phyloP scores from a whole-genome alignment of 2,329 filamentous ascomycete species.

The Pseudocercospora pini-densiflorae region DNA sequence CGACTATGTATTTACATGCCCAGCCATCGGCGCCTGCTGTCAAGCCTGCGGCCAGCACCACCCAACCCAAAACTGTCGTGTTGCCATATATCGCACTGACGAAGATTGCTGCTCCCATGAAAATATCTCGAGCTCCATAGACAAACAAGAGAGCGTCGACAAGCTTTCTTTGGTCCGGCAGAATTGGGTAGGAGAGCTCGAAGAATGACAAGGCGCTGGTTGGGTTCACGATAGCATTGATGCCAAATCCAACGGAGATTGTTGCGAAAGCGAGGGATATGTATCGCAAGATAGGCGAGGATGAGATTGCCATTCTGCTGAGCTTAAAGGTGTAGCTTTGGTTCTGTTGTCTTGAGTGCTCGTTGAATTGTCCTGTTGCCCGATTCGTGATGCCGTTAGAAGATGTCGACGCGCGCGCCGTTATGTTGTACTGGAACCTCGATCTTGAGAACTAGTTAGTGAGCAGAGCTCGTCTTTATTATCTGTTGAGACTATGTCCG shows the following conservation, averaged over 20 bases:
- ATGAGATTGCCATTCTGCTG: constrained; percentile 12
- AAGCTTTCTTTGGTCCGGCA: constrained; percentile 42
- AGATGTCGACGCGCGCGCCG: neutral
- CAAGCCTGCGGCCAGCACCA: constrained; percentile 46
- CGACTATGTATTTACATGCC: constrained; percentile 44
- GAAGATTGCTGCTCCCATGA: constrained; percentile 51
- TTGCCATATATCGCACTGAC: constrained; percentile 46
- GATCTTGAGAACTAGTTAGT: too few relatives aligned
- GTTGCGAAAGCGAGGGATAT: constrained; percentile 30
- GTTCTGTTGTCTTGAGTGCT: neutral
- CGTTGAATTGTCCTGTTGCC: neutral
- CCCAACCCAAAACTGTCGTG: constrained; percentile 48
- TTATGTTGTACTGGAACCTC: too few relatives aligned
- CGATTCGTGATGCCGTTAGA: neutral
- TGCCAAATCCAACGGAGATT: constrained; percentile 44
- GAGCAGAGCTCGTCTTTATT: too few relatives aligned
- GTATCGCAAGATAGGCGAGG: constrained; percentile 10
- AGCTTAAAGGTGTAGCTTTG: too few relatives aligned
- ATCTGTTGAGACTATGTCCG: too few relatives aligned
- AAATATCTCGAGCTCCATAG: constrained; percentile 57
- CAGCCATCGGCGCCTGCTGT: constrained; percentile 54
- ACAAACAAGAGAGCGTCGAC: constrained; percentile 52
- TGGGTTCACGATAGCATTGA: constrained; percentile 47
- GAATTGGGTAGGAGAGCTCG: constrained; percentile 41
- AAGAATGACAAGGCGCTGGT: constrained; percentile 44